These are phyloP conservation scores for Globisporangium nunn DNA, from an alignment of 352 stramenopile genomes.

Conservation along the genomic window DNA sequence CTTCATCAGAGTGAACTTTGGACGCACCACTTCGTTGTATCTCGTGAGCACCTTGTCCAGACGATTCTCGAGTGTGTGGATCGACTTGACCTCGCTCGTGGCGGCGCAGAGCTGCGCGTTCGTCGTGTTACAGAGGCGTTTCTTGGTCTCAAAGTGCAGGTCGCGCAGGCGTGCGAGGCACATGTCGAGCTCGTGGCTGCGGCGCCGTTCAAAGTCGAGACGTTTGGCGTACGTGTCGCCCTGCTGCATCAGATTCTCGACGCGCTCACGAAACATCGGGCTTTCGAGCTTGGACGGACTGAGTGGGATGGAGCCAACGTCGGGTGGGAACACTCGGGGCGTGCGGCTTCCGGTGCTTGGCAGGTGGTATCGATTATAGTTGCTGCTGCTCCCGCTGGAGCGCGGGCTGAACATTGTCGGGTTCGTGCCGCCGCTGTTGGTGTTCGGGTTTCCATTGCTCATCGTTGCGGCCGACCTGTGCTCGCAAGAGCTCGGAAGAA, in stretches of 20 bases:
- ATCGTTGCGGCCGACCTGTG: not conserved
- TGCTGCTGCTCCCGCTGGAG: conserved; percentile 1
- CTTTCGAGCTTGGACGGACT: conserved; percentile 67
- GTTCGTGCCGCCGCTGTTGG: not conserved
- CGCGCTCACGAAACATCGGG: conserved; percentile 61
- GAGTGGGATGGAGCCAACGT: conserved; percentile 44
- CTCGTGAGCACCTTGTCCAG: conserved; percentile 80
- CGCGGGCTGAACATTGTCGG: conserved; percentile 16
- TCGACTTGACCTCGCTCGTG: conserved; percentile 48
- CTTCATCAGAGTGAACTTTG: not conserved
- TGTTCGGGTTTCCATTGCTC: conserved; percentile 10
- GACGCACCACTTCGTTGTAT: conserved; percentile 66
- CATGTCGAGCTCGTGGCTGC: conserved; percentile 41
- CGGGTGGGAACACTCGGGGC: conserved; percentile 47
- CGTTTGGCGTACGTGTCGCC: conserved; percentile 67
- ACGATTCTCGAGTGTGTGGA: conserved; percentile 74
- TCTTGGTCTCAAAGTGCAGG: conserved; percentile 46
- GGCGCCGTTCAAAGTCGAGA: conserved; percentile 50
- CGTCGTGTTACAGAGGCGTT: conserved; percentile 37
- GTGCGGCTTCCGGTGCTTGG: conserved; percentile 24
- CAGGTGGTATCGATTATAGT: conserved; percentile 33
- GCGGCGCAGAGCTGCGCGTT: conserved; percentile 40
- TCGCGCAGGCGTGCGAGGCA: conserved; percentile 24
- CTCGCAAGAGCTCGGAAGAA: too few species aligned
- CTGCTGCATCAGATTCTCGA: conserved; percentile 62